Conservation (phyloP, 768 basidiomycete species). For the Antrodiella citrinella region DNA sequence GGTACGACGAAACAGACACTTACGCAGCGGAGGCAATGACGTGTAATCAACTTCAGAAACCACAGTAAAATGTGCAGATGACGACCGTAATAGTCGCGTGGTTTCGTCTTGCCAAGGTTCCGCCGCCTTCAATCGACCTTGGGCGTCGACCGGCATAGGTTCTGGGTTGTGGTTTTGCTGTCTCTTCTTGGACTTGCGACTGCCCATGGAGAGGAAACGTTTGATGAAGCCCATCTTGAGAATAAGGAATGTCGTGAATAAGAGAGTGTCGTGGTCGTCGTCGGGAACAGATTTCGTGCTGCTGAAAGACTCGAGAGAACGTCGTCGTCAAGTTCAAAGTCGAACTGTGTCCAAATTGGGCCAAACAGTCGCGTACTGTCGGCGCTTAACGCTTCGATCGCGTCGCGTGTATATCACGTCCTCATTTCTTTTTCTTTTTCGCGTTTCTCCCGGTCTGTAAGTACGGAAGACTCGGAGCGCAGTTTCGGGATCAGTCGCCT, state of each 20-base stretch:
- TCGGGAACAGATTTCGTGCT: conserved; percentile 1
- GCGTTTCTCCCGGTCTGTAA: too few relatives aligned
- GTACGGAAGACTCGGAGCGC: too few relatives aligned
- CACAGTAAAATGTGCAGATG: conserved; percentile 57
- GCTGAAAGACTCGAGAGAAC: too few relatives aligned
- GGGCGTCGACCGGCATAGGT: conserved; percentile 14
- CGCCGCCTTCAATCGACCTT: conserved; percentile 6
- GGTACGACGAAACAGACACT: conserved; percentile 27
- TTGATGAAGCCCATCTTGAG: conserved; percentile 59
- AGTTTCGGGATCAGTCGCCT: too few relatives aligned
- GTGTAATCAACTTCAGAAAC: conserved; percentile 48
- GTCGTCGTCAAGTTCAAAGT: too few relatives aligned
- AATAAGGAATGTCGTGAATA: conserved; percentile 1
- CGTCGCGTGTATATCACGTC: too few relatives aligned
- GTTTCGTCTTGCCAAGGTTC: conserved; percentile 39
- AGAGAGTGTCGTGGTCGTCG: conserved; percentile 6
- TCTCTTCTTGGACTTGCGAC: conserved; percentile 52
- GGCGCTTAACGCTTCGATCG: too few relatives aligned
- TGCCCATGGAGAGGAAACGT: conserved; percentile 60
- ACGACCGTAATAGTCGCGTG: conserved; percentile 55
- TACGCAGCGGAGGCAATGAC: conserved; percentile 63
- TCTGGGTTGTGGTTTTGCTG: conserved; percentile 18
- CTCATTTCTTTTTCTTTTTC: too few relatives aligned
- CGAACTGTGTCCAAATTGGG: too few relatives aligned
- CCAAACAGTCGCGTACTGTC: too few relatives aligned